These are phyloP conservation scores for Xylaria venustula DNA, from an alignment of 495 filamentous ascomycete species.

Conservation along the genomic window DNA sequence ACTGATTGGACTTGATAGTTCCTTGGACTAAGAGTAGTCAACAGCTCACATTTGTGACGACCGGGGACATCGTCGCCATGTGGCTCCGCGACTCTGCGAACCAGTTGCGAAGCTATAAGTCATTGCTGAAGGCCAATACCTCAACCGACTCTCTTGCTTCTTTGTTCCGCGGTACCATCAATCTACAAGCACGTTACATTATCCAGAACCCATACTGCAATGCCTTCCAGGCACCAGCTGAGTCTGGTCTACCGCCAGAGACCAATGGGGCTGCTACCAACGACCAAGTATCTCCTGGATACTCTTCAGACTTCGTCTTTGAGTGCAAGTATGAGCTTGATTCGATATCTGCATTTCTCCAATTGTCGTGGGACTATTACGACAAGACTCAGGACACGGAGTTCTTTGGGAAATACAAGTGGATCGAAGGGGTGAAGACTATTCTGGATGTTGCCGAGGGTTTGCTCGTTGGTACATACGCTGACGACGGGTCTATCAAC, in stretches of 20 bases:
- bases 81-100: slow-evolving; percentile 70
- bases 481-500: slow-evolving; percentile 49
- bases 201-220: slow-evolving; percentile 62
- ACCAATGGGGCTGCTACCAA: slow-evolving; percentile 32
- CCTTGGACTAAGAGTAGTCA: background rate
- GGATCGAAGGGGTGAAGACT: slow-evolving; percentile 50
- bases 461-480: slow-evolving; percentile 59
- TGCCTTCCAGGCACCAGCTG: slow-evolving; percentile 60
- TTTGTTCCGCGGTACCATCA: slow-evolving; percentile 64
- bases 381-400: slow-evolving; percentile 53
- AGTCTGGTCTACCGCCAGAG: slow-evolving; percentile 46
- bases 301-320: slow-evolving; percentile 34
- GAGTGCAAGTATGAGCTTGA: slow-evolving; percentile 68
- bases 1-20: background rate
- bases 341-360: slow-evolving; percentile 62
- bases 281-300: slow-evolving; percentile 26
- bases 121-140: slow-evolving; percentile 48
- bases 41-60: slow-evolving; percentile 47
- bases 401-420: slow-evolving; percentile 58
- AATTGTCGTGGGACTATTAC: slow-evolving; percentile 59
- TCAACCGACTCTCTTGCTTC: slow-evolving; percentile 51
- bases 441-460: slow-evolving; percentile 49
- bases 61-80: slow-evolving; percentile 70
- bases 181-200: slow-evolving; percentile 63
- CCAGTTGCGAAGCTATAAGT: slow-evolving; percentile 63